Conservation (phyloP, 202 grass and related monocot genomes). For the Schoenoplectus triqueter region DNA sequence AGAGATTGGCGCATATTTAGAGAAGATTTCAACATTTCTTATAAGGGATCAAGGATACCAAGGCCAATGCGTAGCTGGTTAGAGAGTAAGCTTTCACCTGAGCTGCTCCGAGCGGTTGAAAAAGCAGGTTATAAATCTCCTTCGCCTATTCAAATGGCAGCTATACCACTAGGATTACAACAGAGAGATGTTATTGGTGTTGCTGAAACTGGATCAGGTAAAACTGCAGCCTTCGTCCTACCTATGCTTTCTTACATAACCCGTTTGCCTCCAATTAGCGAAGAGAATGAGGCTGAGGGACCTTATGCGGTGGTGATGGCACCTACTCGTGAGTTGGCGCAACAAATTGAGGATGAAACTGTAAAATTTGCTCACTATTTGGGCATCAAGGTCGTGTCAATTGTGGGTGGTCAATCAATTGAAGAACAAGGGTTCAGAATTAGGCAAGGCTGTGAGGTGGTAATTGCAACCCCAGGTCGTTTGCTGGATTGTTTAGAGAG, state of each 20-base stretch:
- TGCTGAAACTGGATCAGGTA: conserved; percentile 92
- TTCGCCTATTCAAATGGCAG: conserved; percentile 90
- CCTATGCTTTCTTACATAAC: conserved; percentile 96
- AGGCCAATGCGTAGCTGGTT: conserved; percentile 78
- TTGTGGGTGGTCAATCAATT: conserved; percentile 89
- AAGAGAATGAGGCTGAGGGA: conserved; percentile 92
- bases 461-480: conserved; percentile 88
- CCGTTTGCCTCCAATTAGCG: conserved; percentile 77
- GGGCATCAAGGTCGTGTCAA: conserved; percentile 89
- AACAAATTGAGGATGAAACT: conserved; percentile 96
- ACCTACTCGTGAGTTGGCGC: conserved; percentile 91
- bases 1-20: conserved; percentile 90
- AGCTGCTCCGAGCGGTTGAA: conserved; percentile 74
- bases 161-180: conserved; percentile 88
- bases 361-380: conserved; percentile 89
- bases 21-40: conserved; percentile 94
- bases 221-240: conserved; percentile 92
- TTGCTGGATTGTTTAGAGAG: conserved; percentile 94
- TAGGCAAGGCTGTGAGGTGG: conserved; percentile 90
- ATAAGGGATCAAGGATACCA: conserved; percentile 87
- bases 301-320: conserved; percentile 97
- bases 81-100: conserved; percentile 74
- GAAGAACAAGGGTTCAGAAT: conserved; percentile 93
- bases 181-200: conserved; percentile 98
- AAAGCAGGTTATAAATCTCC: conserved; percentile 80